phyloP scores from a whole-genome alignment of 2,329 filamentous ascomycete genomes.

The Elsinoe necatrix region DNA sequence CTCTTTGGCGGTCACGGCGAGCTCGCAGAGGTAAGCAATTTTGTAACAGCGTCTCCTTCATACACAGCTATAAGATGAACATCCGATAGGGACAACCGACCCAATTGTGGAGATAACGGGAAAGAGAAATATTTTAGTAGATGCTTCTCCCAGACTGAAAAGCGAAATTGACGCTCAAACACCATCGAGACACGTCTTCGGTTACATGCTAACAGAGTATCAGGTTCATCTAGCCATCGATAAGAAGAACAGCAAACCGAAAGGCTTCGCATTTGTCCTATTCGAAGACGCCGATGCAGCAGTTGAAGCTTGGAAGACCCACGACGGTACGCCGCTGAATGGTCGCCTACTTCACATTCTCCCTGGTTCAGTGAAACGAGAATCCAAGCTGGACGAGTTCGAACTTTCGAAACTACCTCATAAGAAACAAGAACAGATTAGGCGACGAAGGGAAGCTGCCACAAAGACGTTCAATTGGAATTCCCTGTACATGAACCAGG shows the following conservation, averaged over 20 bases:
- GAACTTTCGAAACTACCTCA: constrained; percentile 82
- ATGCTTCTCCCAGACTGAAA: constrained; percentile 63
- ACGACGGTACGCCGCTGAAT: constrained; percentile 83
- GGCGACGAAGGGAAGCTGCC: constrained; percentile 71
- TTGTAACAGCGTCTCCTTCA: constrained; percentile 20
- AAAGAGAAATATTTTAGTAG: constrained; percentile 99
- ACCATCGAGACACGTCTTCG: background rate
- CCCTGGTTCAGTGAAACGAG: constrained; percentile 72
- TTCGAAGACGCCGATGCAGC: constrained; percentile 66
- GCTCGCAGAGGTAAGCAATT: constrained; percentile 72
- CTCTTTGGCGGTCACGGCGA: constrained; percentile 65
- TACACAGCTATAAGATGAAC: constrained; percentile 62
- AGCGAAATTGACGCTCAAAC: background rate
- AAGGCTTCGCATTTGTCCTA: constrained; percentile 84
- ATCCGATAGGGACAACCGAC: constrained; percentile 99
- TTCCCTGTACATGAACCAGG: constrained; percentile 94
- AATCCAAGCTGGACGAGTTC: constrained; percentile 76
- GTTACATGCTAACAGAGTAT: constrained; percentile 18
- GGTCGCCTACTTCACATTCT: constrained; percentile 86
- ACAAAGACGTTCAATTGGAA: constrained; percentile 91
- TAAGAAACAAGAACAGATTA: constrained; percentile 89
- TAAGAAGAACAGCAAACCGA: constrained; percentile 59
- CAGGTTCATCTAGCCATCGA: constrained; percentile 82
- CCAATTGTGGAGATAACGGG: constrained; percentile 75
- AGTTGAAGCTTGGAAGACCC: constrained; percentile 65